Base-by-base conservation (phyloP, 768 basidiomycete species). In the Tricholoma matsutake region DNA sequence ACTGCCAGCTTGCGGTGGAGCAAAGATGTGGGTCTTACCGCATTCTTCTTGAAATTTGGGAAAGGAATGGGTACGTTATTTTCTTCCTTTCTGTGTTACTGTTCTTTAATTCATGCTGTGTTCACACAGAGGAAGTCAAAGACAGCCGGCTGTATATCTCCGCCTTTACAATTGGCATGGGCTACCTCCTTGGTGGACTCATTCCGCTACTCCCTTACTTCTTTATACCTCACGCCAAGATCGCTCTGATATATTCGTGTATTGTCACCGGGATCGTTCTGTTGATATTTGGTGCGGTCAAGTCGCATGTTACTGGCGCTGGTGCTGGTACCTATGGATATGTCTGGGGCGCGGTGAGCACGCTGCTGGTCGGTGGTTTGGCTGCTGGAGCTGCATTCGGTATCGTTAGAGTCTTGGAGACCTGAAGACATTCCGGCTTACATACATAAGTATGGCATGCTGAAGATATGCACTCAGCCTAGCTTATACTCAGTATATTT, bases 11-110 rank as follows among this genome's bases (percentile, higher is more conserved):
- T 88, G 54, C 80, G 80, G 63, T 92, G 89, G 86, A 86, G 85
- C 63, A 84, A 86, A 51, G 86, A 89, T 29, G 85, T 94, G 62
- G 97, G 97, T 0, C 73, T 98, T 39, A 96, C 96, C 0, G 86
- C 94, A 2, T 99, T 99, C 78, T 76, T 99, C 67, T 83, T 98
- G 66, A 97, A 94, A 75, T 98, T 98, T 66, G 96, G 96, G n/a
- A 90, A 92, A 71, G 94, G 95, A 16, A 70, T 97, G 56, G 91
- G 91, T 92, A 69, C 63, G 87, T 78, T 11, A 11, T 11, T 25
- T n/a, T 13, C 7, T 56, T 32, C 31, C n/a, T 52, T n/a, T 0
- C 31, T 10, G 7, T 5, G 5, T 16, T 16, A 14, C 28, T 29
- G 22, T 32, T 9, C 6, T 7, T 16, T 25, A n/a, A 8, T 11